A percentile compares a stretch with the other conserved stretches of the same genome.
phyloP scores from a whole-genome alignment of 179 eudicot species.

The Spergularia azorica region DNA sequence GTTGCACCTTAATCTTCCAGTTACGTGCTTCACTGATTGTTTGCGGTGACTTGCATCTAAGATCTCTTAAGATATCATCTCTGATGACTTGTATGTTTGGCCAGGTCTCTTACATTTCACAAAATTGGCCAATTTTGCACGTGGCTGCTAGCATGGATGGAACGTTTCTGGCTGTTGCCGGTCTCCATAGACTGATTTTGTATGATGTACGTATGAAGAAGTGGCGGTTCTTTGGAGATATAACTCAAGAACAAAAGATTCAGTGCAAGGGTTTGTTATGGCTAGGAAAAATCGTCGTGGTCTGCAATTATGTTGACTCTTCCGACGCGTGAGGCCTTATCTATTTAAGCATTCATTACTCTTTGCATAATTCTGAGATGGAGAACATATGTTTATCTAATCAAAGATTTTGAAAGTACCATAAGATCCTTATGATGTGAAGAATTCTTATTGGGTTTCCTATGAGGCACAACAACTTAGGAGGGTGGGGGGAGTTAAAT shows the following conservation, averaged over 20 bases:
- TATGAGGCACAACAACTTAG: too few species aligned
- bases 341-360: constrained; percentile 25
- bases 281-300: constrained; percentile 94
- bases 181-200: constrained; percentile 88
- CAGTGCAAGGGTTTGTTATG: constrained; percentile 97
- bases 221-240: constrained; percentile 97
- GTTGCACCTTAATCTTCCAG: constrained; percentile 98
- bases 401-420: not conserved
- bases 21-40: constrained; percentile 43
- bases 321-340: constrained; percentile 66
- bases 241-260: constrained; percentile 91
- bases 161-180: constrained; percentile 95
- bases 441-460: too few species aligned
- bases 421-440: not conserved
- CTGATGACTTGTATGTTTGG: constrained; percentile 34
- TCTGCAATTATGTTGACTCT: constrained; percentile 84
- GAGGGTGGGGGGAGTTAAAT: too few species aligned
- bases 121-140: constrained; percentile 94
- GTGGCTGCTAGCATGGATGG: constrained; percentile 96
- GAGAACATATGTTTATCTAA: not conserved
- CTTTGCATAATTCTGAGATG: not conserved
- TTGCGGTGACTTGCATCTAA: not conserved
- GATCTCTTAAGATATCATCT: constrained; percentile 20
- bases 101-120: constrained; percentile 93
- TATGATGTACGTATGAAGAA: constrained; percentile 81